phyloP scores from a whole-genome alignment of 2,329 filamentous ascomycete genomes.

The Colletotrichum kahawae region DNA sequence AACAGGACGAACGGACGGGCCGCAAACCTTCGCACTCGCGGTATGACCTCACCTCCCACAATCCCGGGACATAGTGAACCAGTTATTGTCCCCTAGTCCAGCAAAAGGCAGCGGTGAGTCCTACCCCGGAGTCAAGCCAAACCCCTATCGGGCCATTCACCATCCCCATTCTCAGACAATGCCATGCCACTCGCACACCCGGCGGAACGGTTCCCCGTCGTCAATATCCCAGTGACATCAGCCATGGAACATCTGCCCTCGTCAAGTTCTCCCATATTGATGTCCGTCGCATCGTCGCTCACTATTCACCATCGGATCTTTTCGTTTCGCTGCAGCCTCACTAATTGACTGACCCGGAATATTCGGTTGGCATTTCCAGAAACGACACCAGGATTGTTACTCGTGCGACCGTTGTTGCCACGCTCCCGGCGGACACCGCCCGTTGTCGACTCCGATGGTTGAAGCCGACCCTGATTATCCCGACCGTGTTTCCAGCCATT shows the following conservation, averaged over 20 bases:
- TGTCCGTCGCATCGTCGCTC: neutral
- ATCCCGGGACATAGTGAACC: neutral
- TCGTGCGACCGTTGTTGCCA: neutral
- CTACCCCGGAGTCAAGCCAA: neutral
- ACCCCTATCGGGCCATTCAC: constrained; percentile 3
- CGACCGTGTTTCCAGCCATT: neutral
- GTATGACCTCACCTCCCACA: constrained; percentile 3
- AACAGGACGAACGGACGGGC: neutral
- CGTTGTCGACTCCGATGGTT: neutral
- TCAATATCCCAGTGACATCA: constrained; percentile 10
- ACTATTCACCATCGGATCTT: neutral
- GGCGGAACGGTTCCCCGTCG: constrained; percentile 14
- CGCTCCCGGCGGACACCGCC: neutral
- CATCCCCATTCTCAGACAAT: constrained; percentile 3
- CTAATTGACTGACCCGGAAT: neutral
- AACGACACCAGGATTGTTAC: neutral
- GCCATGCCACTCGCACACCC: neutral
- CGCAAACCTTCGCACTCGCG: neutral
- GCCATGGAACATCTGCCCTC: neutral
- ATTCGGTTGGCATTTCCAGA: neutral
- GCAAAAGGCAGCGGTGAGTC: constrained; percentile 5
- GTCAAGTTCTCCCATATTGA: neutral
- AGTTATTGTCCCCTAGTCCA: neutral
- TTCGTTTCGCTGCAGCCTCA: neutral
- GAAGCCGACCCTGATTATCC: neutral